A percentile compares a stretch with the other conserved stretches of the same genome.
These are phyloP conservation scores for Colletotrichum chrysophilum DNA, from an alignment of 2,329 filamentous ascomycete genomes.

Conservation along the genomic window DNA sequence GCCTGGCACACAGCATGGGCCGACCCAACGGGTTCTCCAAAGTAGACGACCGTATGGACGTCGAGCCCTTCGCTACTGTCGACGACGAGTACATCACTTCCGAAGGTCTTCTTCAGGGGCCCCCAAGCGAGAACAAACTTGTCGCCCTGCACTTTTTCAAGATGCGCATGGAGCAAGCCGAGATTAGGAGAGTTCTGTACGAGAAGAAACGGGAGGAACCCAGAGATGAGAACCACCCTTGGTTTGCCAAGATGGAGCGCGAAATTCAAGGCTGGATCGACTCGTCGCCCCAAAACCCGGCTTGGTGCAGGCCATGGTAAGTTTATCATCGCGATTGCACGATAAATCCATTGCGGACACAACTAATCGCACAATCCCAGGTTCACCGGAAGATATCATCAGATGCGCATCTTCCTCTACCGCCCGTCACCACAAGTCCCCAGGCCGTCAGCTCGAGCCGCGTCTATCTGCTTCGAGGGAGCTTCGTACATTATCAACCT, in stretches of 20 bases:
- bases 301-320: slow-evolving; percentile 82
- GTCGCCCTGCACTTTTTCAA: slow-evolving; percentile 93
- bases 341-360: neutral
- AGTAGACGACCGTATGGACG: slow-evolving; percentile 81
- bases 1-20: slow-evolving; percentile 85
- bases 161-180: slow-evolving; percentile 86
- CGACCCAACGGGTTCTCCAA: slow-evolving; percentile 86
- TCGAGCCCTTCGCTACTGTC: slow-evolving; percentile 82
- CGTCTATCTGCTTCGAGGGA: slow-evolving; percentile 82
- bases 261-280: slow-evolving; percentile 84
- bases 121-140: slow-evolving; percentile 80
- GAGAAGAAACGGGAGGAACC: slow-evolving; percentile 82
- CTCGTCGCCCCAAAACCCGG: slow-evolving; percentile 71
- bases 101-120: slow-evolving; percentile 74
- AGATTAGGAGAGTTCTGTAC: slow-evolving; percentile 86
- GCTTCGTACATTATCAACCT: slow-evolving; percentile 82
- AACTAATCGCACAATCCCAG: slow-evolving; percentile 38
- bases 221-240: slow-evolving; percentile 80
- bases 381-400: slow-evolving; percentile 76
- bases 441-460: slow-evolving; percentile 80
- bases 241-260: slow-evolving; percentile 81
- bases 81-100: slow-evolving; percentile 84
- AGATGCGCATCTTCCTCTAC: slow-evolving; percentile 87
- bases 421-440: slow-evolving; percentile 92
- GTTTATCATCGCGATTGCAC: slow-evolving; percentile 30